A percentile compares a stretch with the other conserved stretches of the same genome.
These are phyloP conservation scores for Wickerhamiella qilinensis DNA, from an alignment of 805 yeast genomes.

Conservation along the genomic window DNA sequence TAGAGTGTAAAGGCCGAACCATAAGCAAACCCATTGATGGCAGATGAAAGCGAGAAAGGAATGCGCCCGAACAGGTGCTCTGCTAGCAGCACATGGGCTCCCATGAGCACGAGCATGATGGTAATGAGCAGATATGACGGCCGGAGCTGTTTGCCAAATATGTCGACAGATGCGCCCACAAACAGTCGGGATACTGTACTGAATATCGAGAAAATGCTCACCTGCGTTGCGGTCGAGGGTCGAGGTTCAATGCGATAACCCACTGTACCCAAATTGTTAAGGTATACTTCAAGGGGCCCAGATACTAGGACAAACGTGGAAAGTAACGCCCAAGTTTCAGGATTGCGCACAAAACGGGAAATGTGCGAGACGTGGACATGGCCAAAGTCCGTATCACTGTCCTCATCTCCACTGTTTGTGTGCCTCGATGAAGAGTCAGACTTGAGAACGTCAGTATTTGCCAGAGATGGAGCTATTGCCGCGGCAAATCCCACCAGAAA, in stretches of 20 bases:
- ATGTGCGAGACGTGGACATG: slow-evolving; percentile 13
- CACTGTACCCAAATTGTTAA: slow-evolving; percentile 68
- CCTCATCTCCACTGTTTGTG: slow-evolving; percentile 17
- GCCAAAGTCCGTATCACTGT: slow-evolving; percentile 14
- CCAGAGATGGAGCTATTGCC: slow-evolving; percentile 13
- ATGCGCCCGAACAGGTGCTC: slow-evolving; percentile 11
- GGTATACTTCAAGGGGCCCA: slow-evolving; percentile 77
- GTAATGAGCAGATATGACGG: slow-evolving; percentile 17
- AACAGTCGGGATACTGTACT: slow-evolving; percentile 57
- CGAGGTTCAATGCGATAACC: slow-evolving; percentile 26
- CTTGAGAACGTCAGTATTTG: slow-evolving; percentile 6
- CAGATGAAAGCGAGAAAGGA: slow-evolving; percentile 22
- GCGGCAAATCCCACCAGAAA: slow-evolving; percentile 15
- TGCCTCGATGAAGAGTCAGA: slow-evolving; percentile 1
- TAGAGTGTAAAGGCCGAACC: slow-evolving; percentile 76
- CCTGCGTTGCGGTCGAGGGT: slow-evolving; percentile 23
- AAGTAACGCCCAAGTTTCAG: slow-evolving; percentile 39
- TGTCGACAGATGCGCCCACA: slow-evolving; percentile 57
- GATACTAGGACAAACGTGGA: slow-evolving; percentile 46
- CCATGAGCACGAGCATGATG: slow-evolving; percentile 23
- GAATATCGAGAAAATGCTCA: slow-evolving; percentile 42
- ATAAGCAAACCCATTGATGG: slow-evolving; percentile 51
- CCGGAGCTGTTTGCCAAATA: slow-evolving; percentile 23
- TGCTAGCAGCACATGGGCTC: slow-evolving; percentile 23
- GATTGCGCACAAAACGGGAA: slow-evolving; percentile 13